Base-by-base conservation (phyloP, 1,139 yeast species). In the Kurtzmaniella quercitrusa region DNA sequence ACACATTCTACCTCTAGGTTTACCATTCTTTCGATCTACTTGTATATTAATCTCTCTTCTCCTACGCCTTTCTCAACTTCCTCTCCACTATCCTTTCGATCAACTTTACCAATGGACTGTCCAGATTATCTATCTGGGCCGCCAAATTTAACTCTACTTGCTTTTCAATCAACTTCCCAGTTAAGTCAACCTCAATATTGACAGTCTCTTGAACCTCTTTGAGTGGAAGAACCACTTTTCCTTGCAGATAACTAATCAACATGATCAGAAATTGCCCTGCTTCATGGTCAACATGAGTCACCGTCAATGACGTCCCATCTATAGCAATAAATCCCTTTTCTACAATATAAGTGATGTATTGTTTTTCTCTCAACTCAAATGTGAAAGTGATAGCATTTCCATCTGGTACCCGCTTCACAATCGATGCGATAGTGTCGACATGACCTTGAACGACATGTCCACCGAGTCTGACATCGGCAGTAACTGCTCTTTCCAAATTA, bases 391-490 rank as follows among this genome's bases (percentile, higher is more conserved):
- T 69, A 2, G 98, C 85, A 62, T 90, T 87, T 2, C 86, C 94
- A 57, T 91, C 98, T 0, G 77, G 66, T 7, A 51, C 65, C 29
- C 67, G 72, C 1, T 65, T 61, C 1, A 76, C 75, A 34, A 94
- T 85, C 27, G 66, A 65, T 3, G 96, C 97, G 25, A 84, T 74
- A 0, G 97, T 88, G 59, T 93, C 98, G 29, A 94, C 91, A 66
- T 93, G 99, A 12, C 98, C 99, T 57, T 93, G 98, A 1, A 93
- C 98, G 49, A 91, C 81, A 64, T 93, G 99, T 1, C 99, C 98
- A 23, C 99, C 98, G 57, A 91, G 80, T 50, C 98, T 73, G 11
- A 84, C 90, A 43, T 87, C 90, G 75, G 87, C 53, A 58, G 77
- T 47, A 27, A 93, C 90, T 0, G 98, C 98, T 49, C 98, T 75